These are phyloP conservation scores for Salix udensis DNA, from an alignment of 345 rosid genomes.

Conservation along the genomic window DNA sequence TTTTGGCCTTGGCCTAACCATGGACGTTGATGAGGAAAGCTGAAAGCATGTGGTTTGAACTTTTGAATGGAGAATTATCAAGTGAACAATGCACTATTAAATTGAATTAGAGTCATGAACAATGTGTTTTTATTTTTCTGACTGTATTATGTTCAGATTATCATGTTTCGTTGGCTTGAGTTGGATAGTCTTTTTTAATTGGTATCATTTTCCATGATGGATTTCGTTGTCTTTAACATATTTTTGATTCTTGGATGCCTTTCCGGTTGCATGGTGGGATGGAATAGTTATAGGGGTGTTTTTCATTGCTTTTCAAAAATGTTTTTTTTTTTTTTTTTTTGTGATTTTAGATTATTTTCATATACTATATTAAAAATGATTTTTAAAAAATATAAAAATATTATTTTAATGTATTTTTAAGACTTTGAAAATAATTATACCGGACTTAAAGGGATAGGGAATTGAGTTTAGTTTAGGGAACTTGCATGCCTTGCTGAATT, in stretches of 20 bases:
- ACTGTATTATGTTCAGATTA: neutral
- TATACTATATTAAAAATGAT: accelerated
- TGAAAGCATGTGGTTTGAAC: neutral
- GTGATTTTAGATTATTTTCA: too few relatives aligned
- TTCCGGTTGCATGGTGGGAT: neutral
- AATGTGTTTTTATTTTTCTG: neutral
- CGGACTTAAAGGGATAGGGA: too few relatives aligned
- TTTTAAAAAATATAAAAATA: too few relatives aligned
- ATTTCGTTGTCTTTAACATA: neutral
- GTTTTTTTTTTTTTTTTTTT: too few relatives aligned
- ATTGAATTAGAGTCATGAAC: neutral
- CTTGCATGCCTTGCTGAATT: too few relatives aligned
- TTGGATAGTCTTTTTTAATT: neutral
- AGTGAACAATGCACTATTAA: neutral
- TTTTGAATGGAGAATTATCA: neutral
- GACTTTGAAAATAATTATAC: too few relatives aligned
- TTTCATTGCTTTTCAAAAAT: too few relatives aligned
- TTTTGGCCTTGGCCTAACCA: neutral
- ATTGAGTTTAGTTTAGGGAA: too few relatives aligned
- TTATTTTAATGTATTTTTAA: too few relatives aligned
- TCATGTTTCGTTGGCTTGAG: constrained; percentile 1
- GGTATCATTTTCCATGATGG: neutral
- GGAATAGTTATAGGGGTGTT: neutral
- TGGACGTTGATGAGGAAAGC: neutral
- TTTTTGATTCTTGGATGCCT: neutral